Conservation (phyloP, 2,329 filamentous ascomycete genomes). For the Monascus ruber region DNA sequence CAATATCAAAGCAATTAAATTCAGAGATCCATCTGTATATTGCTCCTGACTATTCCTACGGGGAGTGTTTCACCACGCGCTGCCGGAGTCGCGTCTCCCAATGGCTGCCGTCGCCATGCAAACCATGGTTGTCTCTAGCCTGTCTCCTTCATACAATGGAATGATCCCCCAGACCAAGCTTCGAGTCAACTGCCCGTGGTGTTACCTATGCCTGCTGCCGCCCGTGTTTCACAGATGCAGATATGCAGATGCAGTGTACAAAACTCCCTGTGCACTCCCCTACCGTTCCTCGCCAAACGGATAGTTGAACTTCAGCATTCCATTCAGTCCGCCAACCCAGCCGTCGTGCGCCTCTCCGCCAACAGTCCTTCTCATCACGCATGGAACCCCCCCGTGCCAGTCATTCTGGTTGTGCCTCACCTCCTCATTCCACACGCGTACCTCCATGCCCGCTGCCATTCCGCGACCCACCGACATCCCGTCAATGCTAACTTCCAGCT, state of each 20-base stretch:
- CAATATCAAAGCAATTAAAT: too few relatives aligned
- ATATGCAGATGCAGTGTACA: neutral
- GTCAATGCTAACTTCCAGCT: slow-evolving; percentile 70
- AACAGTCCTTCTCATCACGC: slow-evolving; percentile 60
- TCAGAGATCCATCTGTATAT: too few relatives aligned
- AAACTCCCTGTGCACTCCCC: neutral
- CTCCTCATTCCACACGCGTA: slow-evolving; percentile 77
- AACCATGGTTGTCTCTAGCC: too few relatives aligned
- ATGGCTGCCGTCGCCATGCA: too few relatives aligned
- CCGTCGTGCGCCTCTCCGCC: slow-evolving; percentile 61
- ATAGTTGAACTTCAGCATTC: slow-evolving; percentile 92
- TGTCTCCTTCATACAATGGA: too few relatives aligned
- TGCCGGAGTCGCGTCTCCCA: too few relatives aligned
- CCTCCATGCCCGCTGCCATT: slow-evolving; percentile 66
- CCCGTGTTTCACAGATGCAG: too few relatives aligned
- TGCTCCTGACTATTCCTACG: too few relatives aligned
- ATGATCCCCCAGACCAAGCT: too few relatives aligned
- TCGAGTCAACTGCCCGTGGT: too few relatives aligned
- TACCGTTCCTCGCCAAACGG: slow-evolving; percentile 63
- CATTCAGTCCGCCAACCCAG: slow-evolving; percentile 92
- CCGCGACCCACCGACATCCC: slow-evolving; percentile 55
- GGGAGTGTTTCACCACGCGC: too few relatives aligned
- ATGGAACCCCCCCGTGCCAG: slow-evolving; percentile 75
- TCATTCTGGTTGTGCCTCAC: slow-evolving; percentile 45
- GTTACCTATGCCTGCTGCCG: too few relatives aligned